A percentile compares a stretch with the other conserved stretches of the same genome.
phyloP scores from a whole-genome alignment of 75 land plant species.

The Isoetes taiwanensis region DNA sequence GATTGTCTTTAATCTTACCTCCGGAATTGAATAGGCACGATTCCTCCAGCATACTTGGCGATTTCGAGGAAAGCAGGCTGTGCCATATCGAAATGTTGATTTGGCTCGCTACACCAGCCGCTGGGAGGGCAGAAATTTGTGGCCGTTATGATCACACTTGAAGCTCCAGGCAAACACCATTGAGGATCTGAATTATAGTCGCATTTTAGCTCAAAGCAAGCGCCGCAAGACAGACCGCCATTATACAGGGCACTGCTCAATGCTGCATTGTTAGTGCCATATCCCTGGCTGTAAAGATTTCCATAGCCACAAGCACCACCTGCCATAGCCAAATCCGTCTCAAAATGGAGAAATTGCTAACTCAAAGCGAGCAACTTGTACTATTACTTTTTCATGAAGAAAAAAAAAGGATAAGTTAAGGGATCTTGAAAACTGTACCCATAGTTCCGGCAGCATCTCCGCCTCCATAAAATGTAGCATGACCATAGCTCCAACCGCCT shows the following conservation, averaged over 20 bases:
- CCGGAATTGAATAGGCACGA: conserved; percentile 36
- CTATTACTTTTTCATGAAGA: not conserved
- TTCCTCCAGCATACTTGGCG: conserved; percentile 35
- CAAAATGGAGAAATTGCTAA: not conserved
- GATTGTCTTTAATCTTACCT: too few relatives aligned
- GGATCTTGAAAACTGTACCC: conserved; percentile 22
- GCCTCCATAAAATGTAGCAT: conserved; percentile 52
- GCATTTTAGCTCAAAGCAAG: conserved; percentile 49
- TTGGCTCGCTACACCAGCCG: conserved; percentile 58
- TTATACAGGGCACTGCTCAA: conserved; percentile 48
- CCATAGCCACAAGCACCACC: conserved; percentile 54
- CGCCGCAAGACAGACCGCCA: conserved; percentile 38
- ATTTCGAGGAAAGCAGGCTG: conserved; percentile 38
- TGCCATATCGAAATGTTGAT: conserved; percentile 45
- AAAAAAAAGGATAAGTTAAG: not conserved
- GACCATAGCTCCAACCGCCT: conserved; percentile 30
- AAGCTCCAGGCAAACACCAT: conserved; percentile 33
- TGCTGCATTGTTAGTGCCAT: conserved; percentile 41
- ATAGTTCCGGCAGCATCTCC: conserved; percentile 44
- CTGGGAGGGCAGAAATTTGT: conserved; percentile 48
- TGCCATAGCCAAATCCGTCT: not conserved
- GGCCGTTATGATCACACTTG: conserved; percentile 32
- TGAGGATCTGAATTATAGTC: conserved; percentile 11
- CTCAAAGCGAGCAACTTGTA: not conserved
- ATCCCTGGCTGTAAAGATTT: conserved; percentile 40